Evolutionary conservation across 352 stramenopile species (phyloP), one percentile per base, ranked within the genome.

Genomic region (Phytopythium mirpurense): DNA sequence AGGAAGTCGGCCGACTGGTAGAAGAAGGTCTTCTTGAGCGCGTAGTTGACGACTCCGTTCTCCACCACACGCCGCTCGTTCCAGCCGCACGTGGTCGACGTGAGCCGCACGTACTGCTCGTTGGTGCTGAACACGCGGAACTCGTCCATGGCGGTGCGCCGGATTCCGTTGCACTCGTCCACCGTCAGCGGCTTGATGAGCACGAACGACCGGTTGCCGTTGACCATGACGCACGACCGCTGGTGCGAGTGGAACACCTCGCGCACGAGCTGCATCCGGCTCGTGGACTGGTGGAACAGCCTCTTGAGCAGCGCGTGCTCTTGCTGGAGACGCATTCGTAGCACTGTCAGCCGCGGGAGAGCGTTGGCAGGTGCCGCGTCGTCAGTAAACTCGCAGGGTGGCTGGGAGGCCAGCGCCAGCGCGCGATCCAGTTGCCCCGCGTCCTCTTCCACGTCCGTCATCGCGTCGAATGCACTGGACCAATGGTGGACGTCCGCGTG

Each of bases 11-110:
- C 40, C 14, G 41, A 36, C 29, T 34, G 29, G 19, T 48, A 19
- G 41, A 44, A 58, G 27, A 32, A 36, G 2, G 42, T 51, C 31
- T 58, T 58, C 41, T 58, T 43, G 10, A 58, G 29, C 31, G 21
- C 27, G 34, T 51, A 51, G 41, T 44, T 35, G 18, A 58, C 26
- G 27, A 50, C 23, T 18, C 51, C 40, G 40, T 37, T 27, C 38
- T 50, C 51, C 9, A 50, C 51, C 23, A 49, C 31, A 9, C 51
- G 51, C 6, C 31, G 21, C n/a, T 41, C 40, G 10, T 18, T 24
- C 51, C 51, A 57, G 26, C 51, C 51, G 27, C 38, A 29, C 11
- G 45, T 51, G n/a, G 29, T 41, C 18, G 45, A 38, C 31, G 45
- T 51, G 18, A 51, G 31, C 6, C 29, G 45, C 27, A 51, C 43